Percentiles rank a stretch among this genome's conserved stretches.
Conservation (phyloP, 2,329 filamentous ascomycete species). For the Aspergillus flavus region DNA sequence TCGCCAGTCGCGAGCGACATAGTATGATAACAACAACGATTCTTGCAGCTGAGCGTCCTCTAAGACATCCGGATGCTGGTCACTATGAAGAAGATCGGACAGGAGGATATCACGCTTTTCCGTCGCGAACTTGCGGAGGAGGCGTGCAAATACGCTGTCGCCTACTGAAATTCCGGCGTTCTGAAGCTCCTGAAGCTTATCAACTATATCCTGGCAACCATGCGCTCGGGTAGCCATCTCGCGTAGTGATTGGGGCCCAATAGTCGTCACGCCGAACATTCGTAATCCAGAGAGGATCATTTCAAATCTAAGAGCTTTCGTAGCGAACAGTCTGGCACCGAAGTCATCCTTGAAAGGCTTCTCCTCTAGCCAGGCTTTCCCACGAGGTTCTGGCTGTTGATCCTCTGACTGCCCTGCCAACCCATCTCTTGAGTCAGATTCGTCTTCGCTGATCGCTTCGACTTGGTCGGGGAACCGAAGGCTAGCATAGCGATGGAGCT, state of each 20-base stretch:
- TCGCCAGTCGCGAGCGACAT: constrained; percentile 53
- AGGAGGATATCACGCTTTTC: constrained; percentile 58
- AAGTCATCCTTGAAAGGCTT: constrained; percentile 67
- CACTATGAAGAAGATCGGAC: constrained; percentile 56
- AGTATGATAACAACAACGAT: constrained; percentile 55
- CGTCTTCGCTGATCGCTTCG: constrained; percentile 14
- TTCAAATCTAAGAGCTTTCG: constrained; percentile 71
- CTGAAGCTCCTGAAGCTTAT: constrained; percentile 63
- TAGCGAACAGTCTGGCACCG: constrained; percentile 80
- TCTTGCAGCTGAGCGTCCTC: constrained; percentile 60
- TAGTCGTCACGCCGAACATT: constrained; percentile 69
- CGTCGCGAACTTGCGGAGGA: constrained; percentile 66
- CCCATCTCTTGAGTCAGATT: constrained; percentile 5
- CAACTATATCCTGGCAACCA: constrained; percentile 57
- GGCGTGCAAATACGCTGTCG: constrained; percentile 64
- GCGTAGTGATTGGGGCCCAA: constrained; percentile 76
- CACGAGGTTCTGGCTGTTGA: background rate
- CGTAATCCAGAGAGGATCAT: constrained; percentile 70
- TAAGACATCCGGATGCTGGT: constrained; percentile 67
- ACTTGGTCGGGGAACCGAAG: constrained; percentile 18
- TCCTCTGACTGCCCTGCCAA: background rate
- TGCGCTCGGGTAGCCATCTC: constrained; percentile 71
- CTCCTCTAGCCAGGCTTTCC: constrained; percentile 21
- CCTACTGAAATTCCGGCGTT: constrained; percentile 65
- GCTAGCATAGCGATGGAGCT: constrained; percentile 25